A percentile compares a stretch with the other conserved stretches of the same genome.
phyloP scores from a whole-genome alignment of 345 rosid species.

The Crucihimalaya himalaica region DNA sequence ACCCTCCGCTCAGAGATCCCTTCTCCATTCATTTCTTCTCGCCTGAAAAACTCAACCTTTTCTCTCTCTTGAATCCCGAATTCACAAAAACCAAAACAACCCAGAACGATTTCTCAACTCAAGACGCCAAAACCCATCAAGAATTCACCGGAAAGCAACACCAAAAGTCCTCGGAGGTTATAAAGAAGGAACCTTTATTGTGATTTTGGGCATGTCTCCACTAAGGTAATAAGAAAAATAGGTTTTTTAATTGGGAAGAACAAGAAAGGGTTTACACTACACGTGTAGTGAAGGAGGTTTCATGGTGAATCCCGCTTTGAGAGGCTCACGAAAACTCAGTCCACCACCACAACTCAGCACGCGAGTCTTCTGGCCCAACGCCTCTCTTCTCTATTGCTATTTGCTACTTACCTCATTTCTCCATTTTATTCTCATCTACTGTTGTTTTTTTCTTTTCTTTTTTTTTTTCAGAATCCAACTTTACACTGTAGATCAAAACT shows the following conservation, averaged over 20 bases:
- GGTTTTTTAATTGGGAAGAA: background rate
- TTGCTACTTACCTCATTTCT: background rate
- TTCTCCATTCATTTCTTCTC: slow-evolving; percentile 26
- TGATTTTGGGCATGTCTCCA: slow-evolving; percentile 16
- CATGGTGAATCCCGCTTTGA: slow-evolving; percentile 29
- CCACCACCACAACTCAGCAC: slow-evolving; percentile 7
- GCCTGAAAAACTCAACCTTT: background rate
- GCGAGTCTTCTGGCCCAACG: slow-evolving; percentile 38
- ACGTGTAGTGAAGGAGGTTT: slow-evolving; percentile 28
- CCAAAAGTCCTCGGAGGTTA: background rate
- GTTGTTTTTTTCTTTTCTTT: background rate
- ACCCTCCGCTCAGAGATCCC: slow-evolving; percentile 64
- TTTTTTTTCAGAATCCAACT: background rate
- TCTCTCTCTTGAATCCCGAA: slow-evolving; percentile 6
- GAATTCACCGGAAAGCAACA: slow-evolving; percentile 12
- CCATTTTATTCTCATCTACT: background rate
- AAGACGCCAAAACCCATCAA: slow-evolving; percentile 23
- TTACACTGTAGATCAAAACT: background rate
- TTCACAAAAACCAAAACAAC: background rate
- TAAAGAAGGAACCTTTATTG: slow-evolving; percentile 18
- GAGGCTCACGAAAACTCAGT: slow-evolving; percentile 26
- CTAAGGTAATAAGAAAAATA: slow-evolving; percentile 10
- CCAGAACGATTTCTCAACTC: slow-evolving; percentile 10
- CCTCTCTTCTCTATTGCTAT: slow-evolving; percentile 10
- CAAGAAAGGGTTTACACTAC: slow-evolving; percentile 25